Evolutionary conservation across 192 early-diverging fungal genomes (phyloP), one percentile per base, ranked within the genome.

Genomic region (Physocladia obscura): DNA sequence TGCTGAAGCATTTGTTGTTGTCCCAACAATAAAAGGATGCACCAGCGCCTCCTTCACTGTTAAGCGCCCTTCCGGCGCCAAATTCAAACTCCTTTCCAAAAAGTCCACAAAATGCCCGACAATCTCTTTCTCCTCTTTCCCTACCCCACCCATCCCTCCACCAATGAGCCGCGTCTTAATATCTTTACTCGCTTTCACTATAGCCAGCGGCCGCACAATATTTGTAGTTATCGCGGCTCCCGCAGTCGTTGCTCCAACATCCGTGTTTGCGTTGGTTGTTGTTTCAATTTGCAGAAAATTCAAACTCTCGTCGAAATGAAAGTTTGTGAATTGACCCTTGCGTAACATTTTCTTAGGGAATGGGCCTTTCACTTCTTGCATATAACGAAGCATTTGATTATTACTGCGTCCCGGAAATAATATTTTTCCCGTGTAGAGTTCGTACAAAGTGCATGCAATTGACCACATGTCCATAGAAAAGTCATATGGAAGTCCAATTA

Each of bases 391-490:
- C 97, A 98, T 98, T 59, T 98, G 92, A 77, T 98, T 97, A 78
- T 98, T 98, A 76, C 81, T 91, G 56, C 89, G 79, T 2, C 95
- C 97, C 5, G 95, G 92, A 69, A 98, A 97, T 54, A 99, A 75
- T 38, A 98, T 95, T 78, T 91, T 91, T 44, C 95, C 97, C 1
- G 95, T 98, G 71, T 90, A 95, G 37, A 98, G 79, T 82, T 99
- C 97, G 70, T 92, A 99, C 21, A 98, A 79, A 29, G 95, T 95
- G 64, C 89, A 94, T 4, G 89, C 97, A 24, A 97, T 86, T 27
- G 95, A 96, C 96, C 95, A 99, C 69, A 98, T 89, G 73, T 99
- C 97, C 44, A 98, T 77, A 1, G 91, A 86, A 51, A 79, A 85
- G 76, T 95, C 93, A 70, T 96, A 97, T 0, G 90, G 83, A 26